Evolutionary conservation across 495 filamentous ascomycete genomes (phyloP).

Genomic region (Hypomontagnella submonticulosa): DNA sequence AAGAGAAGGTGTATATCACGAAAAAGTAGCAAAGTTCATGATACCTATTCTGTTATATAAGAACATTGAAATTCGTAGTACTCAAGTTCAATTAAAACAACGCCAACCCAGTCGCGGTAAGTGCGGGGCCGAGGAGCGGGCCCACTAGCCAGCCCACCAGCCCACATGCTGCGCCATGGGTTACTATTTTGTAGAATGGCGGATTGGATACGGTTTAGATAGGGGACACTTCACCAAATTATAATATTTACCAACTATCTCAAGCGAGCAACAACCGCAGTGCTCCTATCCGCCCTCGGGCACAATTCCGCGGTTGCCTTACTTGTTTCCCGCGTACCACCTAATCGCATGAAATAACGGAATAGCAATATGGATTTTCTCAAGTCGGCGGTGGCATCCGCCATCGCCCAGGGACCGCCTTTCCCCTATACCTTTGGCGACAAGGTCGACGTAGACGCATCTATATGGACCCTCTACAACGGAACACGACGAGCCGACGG

Average conservation of each 20-base stretch:
- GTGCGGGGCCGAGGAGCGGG: constrained; percentile 14
- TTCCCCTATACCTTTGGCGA: constrained; percentile 95
- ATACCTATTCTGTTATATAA: too few relatives aligned
- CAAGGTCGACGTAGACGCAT: constrained; percentile 84
- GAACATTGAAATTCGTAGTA: background rate
- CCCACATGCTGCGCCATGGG: constrained; percentile 7
- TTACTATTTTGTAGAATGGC: background rate
- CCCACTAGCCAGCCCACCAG: background rate
- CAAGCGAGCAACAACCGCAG: too few relatives aligned
- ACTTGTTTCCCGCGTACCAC: background rate
- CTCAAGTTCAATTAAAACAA: too few relatives aligned
- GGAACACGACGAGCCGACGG: constrained; percentile 92
- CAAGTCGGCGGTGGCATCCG: constrained; percentile 95
- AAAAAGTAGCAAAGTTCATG: constrained; percentile 2
- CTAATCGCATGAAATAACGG: constrained; percentile 36
- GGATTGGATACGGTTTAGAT: too few relatives aligned
- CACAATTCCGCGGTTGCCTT: background rate
- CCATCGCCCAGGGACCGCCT: constrained; percentile 91
- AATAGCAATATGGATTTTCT: constrained; percentile 84
- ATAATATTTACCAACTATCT: constrained; percentile 12
- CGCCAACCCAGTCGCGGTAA: constrained; percentile 16
- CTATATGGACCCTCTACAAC: constrained; percentile 93
- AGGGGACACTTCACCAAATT: constrained; percentile 30
- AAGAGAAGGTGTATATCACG: too few relatives aligned
- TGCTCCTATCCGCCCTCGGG: background rate